phyloP scores from a whole-genome alignment of 2,329 filamentous ascomycete genomes.

The Epichloe typhina region DNA sequence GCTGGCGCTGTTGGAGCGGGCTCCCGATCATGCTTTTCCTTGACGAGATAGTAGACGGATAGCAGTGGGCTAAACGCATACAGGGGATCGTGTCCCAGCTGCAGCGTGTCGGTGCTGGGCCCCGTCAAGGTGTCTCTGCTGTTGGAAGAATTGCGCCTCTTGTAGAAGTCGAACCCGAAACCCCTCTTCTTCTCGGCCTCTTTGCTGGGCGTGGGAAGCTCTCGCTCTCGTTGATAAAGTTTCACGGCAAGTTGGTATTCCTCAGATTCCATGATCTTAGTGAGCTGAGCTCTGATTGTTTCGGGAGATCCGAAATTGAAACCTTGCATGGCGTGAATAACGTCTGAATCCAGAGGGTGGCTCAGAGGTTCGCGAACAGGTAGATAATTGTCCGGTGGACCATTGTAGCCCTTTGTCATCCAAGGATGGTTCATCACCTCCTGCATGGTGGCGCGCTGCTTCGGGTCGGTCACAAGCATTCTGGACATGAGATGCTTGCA shows the following conservation, averaged over 20 bases:
- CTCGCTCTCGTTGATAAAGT: slow-evolving; percentile 54
- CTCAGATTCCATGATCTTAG: slow-evolving; percentile 78
- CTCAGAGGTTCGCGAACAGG: slow-evolving; percentile 74
- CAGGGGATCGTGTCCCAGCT: slow-evolving; percentile 70
- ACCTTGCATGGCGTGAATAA: slow-evolving; percentile 89
- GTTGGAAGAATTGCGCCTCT: slow-evolving; percentile 74
- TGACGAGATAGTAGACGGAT: slow-evolving; percentile 92
- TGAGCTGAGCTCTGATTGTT: slow-evolving; percentile 68
- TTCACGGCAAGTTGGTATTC: slow-evolving; percentile 84
- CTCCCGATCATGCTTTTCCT: slow-evolving; percentile 83
- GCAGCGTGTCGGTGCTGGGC: slow-evolving; percentile 75
- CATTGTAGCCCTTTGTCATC: slow-evolving; percentile 85
- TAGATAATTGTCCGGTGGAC: slow-evolving; percentile 78
- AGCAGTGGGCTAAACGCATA: slow-evolving; percentile 89
- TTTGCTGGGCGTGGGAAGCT: slow-evolving; percentile 39
- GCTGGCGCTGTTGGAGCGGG: slow-evolving; percentile 35
- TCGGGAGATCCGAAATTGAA: slow-evolving; percentile 93
- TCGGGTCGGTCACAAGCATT: slow-evolving; percentile 92
- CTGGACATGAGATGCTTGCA: slow-evolving; percentile 85
- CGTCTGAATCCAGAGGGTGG: slow-evolving; percentile 67
- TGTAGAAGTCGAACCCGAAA: slow-evolving; percentile 92
- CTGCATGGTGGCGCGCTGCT: slow-evolving; percentile 68
- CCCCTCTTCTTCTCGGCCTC: slow-evolving; percentile 74
- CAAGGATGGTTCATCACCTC: slow-evolving; percentile 94
- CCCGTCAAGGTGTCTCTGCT: slow-evolving; percentile 78